These are phyloP conservation scores for Xerocomus nothofagi DNA, from an alignment of 1,284 basidiomycete genomes.

Conservation along the genomic window DNA sequence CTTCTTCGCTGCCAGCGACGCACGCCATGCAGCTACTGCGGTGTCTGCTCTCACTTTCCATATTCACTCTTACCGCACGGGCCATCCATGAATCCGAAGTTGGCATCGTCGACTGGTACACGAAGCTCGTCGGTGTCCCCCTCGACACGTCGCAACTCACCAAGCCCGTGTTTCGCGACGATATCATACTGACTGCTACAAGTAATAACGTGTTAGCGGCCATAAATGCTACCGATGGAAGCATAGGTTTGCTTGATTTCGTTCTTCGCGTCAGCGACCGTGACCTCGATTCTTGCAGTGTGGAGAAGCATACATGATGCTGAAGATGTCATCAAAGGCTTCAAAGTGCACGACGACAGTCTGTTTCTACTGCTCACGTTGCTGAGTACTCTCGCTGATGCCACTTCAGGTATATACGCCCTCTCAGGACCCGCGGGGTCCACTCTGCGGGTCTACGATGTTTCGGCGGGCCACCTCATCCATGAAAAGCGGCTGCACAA, in stretches of 20 bases:
- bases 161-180: conserved; percentile 57
- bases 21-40: conserved; percentile 20
- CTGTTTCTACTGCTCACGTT: conserved; percentile 25
- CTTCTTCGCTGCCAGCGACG: not conserved
- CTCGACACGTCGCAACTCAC: conserved; percentile 46
- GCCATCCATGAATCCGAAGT: conserved; percentile 73
- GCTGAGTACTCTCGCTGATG: not conserved
- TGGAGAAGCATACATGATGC: conserved; percentile 80
- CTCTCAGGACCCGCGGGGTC: conserved; percentile 77
- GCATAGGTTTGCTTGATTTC: conserved; percentile 51
- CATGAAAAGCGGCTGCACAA: conserved; percentile 65
- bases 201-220: conserved; percentile 79
- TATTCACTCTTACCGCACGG: conserved; percentile 14
- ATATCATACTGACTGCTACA: conserved; percentile 69
- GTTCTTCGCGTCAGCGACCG: not conserved
- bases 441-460: conserved; percentile 70
- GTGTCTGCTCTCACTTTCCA: conserved; percentile 17
- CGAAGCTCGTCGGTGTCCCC: conserved; percentile 70
- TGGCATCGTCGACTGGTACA: conserved; percentile 88
- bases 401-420: conserved; percentile 57
- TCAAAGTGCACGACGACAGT: conserved; percentile 65
- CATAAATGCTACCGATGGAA: conserved; percentile 70
- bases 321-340: conserved; percentile 70
- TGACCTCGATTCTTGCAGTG: conserved; percentile 42
- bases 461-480: conserved; percentile 64